Base-by-base conservation (phyloP, 768 basidiomycete species). In the Psilocybe cyanescens region DNA sequence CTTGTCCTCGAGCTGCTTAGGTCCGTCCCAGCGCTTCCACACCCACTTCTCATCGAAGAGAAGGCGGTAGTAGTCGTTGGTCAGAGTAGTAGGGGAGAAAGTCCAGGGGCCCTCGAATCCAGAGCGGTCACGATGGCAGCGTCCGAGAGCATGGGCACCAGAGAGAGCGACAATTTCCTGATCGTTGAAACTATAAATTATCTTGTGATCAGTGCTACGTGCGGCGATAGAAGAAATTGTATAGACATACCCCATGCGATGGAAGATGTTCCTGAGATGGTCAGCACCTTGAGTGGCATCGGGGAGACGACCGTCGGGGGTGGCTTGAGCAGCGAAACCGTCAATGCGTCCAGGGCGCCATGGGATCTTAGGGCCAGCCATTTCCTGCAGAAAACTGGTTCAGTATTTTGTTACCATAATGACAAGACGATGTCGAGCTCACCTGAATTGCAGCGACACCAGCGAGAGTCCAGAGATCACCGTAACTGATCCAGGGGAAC, bases 21-120 rank as follows among this genome's bases (percentile, higher is more conserved):
- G 94, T 55, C 94, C 96, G 63, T 79, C 78, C 95, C 97, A 98
- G 76, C 95, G 97, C 78, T 84, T 91, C 95, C 95, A 97, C n/a
- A 87, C 82, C 92, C 92, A 94, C 86, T 87, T 93, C 82, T 97
- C 95, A 68, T 88, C 83, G 68, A 94, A 86, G 60, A 99, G 82
- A 29, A 98, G 85, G 68, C 87, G 88, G 86, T 78, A 95, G 79
- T 80, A 96, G 70, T 93, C 92, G 74, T 96, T 95, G 45, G 91
- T 90, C 68, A 95, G 73, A 2, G 92, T 92, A 19, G 86, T 92
- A 3, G 95, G 95, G 14, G 94, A 92, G 86, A 96, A 95, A 2
- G 95, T 95, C 94, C 92, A 95, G n/a, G 92, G 94, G 9, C 92
- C 94, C 6, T 92, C 88, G 72, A 89, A 96, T 47, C 67, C 78